A percentile compares a stretch with the other conserved stretches of the same genome.
phyloP scores from a whole-genome alignment of 2,329 filamentous ascomycete species.

The Shiraia sp. region DNA sequence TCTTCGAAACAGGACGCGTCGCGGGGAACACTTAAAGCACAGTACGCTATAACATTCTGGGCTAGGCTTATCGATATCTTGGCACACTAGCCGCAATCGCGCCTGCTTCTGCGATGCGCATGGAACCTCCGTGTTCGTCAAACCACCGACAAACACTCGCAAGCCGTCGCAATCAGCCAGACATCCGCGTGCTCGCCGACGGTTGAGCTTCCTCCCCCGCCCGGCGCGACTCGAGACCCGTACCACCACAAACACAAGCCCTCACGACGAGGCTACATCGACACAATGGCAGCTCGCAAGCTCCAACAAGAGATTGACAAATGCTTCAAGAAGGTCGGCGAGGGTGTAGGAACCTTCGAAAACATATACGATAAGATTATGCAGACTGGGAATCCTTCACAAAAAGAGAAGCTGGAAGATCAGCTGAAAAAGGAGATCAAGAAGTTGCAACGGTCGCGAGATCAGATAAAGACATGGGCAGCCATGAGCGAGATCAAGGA shows the following conservation, averaged over 20 bases:
- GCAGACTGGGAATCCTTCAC: constrained; percentile 85
- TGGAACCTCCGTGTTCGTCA: constrained; percentile 31
- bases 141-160: constrained; percentile 22
- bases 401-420: constrained; percentile 98
- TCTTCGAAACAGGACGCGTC: not conserved
- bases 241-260: constrained; percentile 18
- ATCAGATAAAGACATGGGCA: constrained; percentile 99
- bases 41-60: too few relatives aligned
- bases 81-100: constrained; percentile 32
- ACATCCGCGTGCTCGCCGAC: constrained; percentile 22
- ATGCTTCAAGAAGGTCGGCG: constrained; percentile 97
- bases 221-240: constrained; percentile 16
- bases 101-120: constrained; percentile 24
- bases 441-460: constrained; percentile 94
- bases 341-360: constrained; percentile 91
- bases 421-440: constrained; percentile 99
- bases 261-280: constrained; percentile 39
- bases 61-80: constrained; percentile 11
- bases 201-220: constrained; percentile 10
- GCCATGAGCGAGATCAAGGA: constrained; percentile 99
- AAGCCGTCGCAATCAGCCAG: constrained; percentile 19
- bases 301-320: constrained; percentile 98
- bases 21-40: constrained; percentile 1
- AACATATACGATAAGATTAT: constrained; percentile 97
- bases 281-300: constrained; percentile 90